phyloP scores from a whole-genome alignment of 2,329 filamentous ascomycete genomes.

The Hypoxylon sp. region DNA sequence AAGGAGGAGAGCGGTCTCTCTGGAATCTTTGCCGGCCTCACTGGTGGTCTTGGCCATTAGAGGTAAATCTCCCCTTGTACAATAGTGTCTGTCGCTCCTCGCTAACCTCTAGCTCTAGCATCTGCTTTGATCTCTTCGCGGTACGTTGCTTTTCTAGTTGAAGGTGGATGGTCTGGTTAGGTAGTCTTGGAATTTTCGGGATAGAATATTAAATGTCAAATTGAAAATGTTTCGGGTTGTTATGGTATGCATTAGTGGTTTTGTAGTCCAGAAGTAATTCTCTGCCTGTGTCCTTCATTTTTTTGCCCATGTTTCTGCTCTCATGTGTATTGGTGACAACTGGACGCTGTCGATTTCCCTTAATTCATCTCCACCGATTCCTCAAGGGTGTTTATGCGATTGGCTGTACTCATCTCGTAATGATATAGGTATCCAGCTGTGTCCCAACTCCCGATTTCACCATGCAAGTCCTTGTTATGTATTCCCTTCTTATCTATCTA shows the following conservation, averaged over 20 bases:
- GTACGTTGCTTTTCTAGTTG: not conserved
- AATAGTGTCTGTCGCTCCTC: not conserved
- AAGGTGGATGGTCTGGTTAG: not conserved
- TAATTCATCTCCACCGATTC: not conserved
- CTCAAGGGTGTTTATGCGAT: not conserved
- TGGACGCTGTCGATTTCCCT: not conserved
- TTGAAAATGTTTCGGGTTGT: conserved; percentile 10
- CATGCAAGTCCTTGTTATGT: not conserved
- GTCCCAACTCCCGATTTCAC: not conserved
- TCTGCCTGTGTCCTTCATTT: not conserved
- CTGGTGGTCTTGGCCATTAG: conserved; percentile 16
- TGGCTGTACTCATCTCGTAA: not conserved
- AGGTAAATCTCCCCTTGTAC: not conserved
- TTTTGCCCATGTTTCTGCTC: not conserved
- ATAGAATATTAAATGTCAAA: conserved; percentile 1
- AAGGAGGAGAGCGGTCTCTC: conserved; percentile 14
- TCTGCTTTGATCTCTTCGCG: too few relatives aligned
- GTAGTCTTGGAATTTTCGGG: not conserved
- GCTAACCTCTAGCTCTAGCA: not conserved
- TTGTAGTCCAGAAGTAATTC: not conserved
- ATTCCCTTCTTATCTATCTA: not conserved
- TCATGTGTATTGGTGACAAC: conserved; percentile 9
- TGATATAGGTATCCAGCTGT: not conserved
- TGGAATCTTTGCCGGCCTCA: conserved; percentile 28
- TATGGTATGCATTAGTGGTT: not conserved